phyloP scores from a whole-genome alignment of 2,329 filamentous ascomycete genomes.

The Periconia sp. region DNA sequence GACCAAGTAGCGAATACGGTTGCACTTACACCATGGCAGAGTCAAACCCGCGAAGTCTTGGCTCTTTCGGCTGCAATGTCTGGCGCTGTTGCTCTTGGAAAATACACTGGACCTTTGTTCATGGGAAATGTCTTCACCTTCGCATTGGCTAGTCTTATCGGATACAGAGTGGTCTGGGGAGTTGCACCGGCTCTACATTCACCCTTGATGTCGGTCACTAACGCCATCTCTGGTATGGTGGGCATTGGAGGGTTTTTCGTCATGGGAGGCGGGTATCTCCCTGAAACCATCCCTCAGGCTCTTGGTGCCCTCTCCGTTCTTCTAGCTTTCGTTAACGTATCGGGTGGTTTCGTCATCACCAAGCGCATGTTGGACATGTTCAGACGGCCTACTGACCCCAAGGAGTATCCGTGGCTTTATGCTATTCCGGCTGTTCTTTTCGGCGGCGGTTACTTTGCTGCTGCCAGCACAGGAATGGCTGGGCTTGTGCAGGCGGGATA shows the following conservation, averaged over 20 bases:
- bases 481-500: conserved; percentile 88
- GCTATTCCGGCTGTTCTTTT: conserved; percentile 76
- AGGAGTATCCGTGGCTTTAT: conserved; percentile 87
- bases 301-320: conserved; percentile 80
- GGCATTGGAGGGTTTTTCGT: conserved; percentile 87
- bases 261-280: conserved; percentile 69
- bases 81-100: conserved; percentile 73
- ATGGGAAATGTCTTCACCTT: conserved; percentile 90
- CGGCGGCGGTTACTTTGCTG: conserved; percentile 77
- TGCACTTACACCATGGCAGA: conserved; percentile 79
- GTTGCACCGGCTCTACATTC: conserved; percentile 82
- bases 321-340: conserved; percentile 84
- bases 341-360: conserved; percentile 86
- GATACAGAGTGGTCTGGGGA: conserved; percentile 87
- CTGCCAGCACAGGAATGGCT: conserved; percentile 77
- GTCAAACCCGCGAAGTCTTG: conserved; percentile 73
- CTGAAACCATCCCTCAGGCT: conserved; percentile 70
- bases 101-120: conserved; percentile 76
- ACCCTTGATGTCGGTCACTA: conserved; percentile 89
- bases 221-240: conserved; percentile 88
- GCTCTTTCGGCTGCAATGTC: conserved; percentile 78
- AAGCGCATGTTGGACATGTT: conserved; percentile 81
- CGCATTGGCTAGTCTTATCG: conserved; percentile 79
- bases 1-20: conserved; percentile 57
- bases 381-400: conserved; percentile 74